Conservation (phyloP, 2,329 filamentous ascomycete genomes). For the Pestalotiopsis fici region DNA sequence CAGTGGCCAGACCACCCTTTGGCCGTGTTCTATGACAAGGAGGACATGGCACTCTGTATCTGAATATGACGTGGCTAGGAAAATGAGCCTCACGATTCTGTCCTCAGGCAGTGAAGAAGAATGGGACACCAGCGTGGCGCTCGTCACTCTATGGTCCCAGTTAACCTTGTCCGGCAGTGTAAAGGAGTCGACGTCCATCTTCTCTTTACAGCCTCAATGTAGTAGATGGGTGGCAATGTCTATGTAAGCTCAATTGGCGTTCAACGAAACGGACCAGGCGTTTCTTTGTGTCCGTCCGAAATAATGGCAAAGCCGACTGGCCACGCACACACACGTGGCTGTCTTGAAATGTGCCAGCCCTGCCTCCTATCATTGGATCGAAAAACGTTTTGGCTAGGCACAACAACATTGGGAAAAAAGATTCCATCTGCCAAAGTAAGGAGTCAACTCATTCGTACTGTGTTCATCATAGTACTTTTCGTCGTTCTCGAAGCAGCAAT, state of each 20-base stretch:
- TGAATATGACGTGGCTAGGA: neutral
- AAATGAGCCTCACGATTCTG: neutral
- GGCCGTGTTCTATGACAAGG: neutral
- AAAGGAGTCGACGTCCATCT: neutral
- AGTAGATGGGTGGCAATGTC: neutral
- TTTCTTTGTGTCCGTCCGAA: neutral
- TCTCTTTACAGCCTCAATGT: neutral
- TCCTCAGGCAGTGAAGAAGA: neutral
- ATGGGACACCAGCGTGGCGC: neutral
- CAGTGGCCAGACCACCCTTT: neutral
- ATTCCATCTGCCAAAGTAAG: neutral
- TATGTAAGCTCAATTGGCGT: neutral
- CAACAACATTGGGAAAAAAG: neutral
- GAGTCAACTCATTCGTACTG: neutral
- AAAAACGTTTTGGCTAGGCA: neutral
- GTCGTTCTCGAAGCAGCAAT: neutral
- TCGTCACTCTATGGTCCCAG: neutral
- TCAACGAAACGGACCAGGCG: neutral
- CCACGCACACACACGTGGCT: neutral
- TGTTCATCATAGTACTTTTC: neutral
- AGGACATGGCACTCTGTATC: neutral
- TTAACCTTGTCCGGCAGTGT: neutral
- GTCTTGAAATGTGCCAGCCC: neutral
- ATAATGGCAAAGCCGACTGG: neutral
- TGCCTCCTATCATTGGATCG: neutral